phyloP scores from a whole-genome alignment of 257 asterid species.

The Primulina huaijiensis region DNA sequence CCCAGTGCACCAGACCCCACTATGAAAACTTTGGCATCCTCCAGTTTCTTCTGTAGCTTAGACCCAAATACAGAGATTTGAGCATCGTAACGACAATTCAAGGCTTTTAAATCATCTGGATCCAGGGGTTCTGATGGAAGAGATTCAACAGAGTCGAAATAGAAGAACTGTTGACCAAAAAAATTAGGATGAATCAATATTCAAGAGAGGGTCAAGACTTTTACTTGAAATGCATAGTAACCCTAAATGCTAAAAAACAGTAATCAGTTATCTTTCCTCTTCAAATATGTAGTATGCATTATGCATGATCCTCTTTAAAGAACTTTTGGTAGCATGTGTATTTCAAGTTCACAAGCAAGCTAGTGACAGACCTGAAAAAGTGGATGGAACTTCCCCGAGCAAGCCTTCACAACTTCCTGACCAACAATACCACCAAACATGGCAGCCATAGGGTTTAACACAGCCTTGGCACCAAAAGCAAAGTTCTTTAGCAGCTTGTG shows the following conservation, averaged over 20 bases:
- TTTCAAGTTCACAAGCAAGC: background rate
- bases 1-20: constrained; percentile 60
- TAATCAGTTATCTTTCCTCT: background rate
- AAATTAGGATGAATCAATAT: constrained; percentile 12
- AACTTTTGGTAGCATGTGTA: background rate
- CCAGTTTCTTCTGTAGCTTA: constrained; percentile 48
- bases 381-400: constrained; percentile 57
- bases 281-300: background rate
- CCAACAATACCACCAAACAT: constrained; percentile 62
- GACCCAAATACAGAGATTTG: constrained; percentile 55
- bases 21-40: constrained; percentile 39
- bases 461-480: constrained; percentile 49
- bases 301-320: background rate
- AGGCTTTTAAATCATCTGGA: constrained; percentile 37
- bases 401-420: constrained; percentile 57
- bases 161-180: constrained; percentile 41
- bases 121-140: constrained; percentile 43
- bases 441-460: constrained; percentile 55
- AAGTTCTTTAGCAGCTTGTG: constrained; percentile 38
- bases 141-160: constrained; percentile 53
- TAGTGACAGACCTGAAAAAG: constrained; percentile 41
- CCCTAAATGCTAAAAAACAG: no score
- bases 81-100: constrained; percentile 53
- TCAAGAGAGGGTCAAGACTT: no score
- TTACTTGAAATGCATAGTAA: background rate